phyloP scores from a whole-genome alignment of 75 land plant genomes.

The Larix kaempferi region DNA sequence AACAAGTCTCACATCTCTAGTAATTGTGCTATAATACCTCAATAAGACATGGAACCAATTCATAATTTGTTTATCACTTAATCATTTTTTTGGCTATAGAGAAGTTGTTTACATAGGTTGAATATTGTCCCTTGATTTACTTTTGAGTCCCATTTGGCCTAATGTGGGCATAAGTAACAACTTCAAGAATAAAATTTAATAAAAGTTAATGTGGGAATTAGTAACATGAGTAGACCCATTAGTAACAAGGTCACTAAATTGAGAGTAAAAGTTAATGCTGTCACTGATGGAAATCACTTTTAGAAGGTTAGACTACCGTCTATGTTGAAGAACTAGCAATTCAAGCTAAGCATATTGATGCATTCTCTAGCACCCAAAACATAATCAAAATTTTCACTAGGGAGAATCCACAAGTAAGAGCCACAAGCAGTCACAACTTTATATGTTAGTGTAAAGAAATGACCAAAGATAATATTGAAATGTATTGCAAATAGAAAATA shows the following conservation, averaged over 20 bases:
- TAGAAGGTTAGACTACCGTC: slow-evolving; percentile 23
- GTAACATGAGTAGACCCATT: neutral
- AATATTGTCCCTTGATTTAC: no score
- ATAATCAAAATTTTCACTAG: neutral
- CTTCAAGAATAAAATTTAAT: no score
- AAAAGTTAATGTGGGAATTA: no score
- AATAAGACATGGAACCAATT: no score
- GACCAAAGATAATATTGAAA: neutral
- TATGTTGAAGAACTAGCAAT: slow-evolving; percentile 42
- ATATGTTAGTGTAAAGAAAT: neutral
- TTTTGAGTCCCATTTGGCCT: no score
- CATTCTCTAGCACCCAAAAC: slow-evolving; percentile 61
- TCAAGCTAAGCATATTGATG: slow-evolving; percentile 41
- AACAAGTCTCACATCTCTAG: no score
- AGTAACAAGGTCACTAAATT: neutral
- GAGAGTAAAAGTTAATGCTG: neutral
- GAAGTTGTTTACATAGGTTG: no score
- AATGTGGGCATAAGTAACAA: no score
- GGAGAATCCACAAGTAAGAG: neutral
- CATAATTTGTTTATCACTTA: no score
- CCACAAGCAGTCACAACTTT: neutral
- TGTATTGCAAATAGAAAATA: neutral
- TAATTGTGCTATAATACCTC: no score
- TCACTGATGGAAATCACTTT: neutral
- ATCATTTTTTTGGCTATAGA: no score